These are phyloP conservation scores for Tetrapyrgos nigripes DNA, from an alignment of 1,284 basidiomycete species.

Conservation along the genomic window DNA sequence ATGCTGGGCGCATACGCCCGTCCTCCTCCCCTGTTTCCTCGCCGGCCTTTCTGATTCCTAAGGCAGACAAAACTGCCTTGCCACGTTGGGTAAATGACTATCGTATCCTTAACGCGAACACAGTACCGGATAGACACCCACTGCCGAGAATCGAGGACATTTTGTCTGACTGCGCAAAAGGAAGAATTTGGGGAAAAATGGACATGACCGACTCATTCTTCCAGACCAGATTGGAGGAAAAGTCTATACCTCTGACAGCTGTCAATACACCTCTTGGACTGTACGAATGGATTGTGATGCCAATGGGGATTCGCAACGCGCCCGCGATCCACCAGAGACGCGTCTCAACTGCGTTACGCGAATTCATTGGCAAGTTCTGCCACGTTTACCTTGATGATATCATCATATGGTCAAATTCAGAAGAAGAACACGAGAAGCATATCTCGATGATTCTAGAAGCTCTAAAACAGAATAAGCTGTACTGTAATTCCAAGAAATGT, in stretches of 20 bases:
- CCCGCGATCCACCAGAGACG: conserved; percentile 35
- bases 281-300: conserved; percentile 40
- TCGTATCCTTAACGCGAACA: too few relatives aligned
- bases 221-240: conserved; percentile 33
- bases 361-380: conserved; percentile 15
- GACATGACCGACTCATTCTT: too few relatives aligned
- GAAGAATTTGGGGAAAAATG: too few relatives aligned
- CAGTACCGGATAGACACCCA: too few relatives aligned
- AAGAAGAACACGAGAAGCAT: conserved; percentile 25
- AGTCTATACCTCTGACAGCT: conserved; percentile 35
- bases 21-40: not conserved
- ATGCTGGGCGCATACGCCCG: not conserved
- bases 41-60: conserved; percentile 5
- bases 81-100: conserved; percentile 38
- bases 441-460: conserved; percentile 24
- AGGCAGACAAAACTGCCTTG: conserved; percentile 24
- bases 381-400: conserved; percentile 3
- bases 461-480: conserved; percentile 26
- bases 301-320: conserved; percentile 36
- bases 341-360: conserved; percentile 26
- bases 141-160: too few relatives aligned
- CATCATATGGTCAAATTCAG: conserved; percentile 16
- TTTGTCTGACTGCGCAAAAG: too few relatives aligned
- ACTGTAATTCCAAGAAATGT: conserved; percentile 35
- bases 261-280: conserved; percentile 37